Evolutionary conservation across 768 basidiomycete species (phyloP), one percentile per base, ranked within the genome.

Genomic region (Mycena amicta): DNA sequence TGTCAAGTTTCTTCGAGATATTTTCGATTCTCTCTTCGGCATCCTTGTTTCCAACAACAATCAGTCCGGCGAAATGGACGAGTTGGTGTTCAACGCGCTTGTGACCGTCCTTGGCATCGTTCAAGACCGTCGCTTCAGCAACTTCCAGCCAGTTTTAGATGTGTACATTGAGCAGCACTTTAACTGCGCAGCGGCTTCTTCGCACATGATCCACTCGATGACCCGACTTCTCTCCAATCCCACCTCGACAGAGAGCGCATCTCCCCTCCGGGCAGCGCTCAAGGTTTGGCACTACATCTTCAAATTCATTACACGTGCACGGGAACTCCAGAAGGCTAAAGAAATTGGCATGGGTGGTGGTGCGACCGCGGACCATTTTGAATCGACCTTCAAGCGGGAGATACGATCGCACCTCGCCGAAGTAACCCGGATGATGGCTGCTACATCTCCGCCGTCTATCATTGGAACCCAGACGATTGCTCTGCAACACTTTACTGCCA

Each of bases 251-350:
- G 90, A 92, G 23, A 85, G 83, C 3, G 93, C 90, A 0, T 87
- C 90, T 18, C 83, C 85, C 4, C 81, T 98, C 55, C 87, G 95
- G 30, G 87, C 93, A 12, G 91, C 95, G 16, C 78, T 98, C 59
- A 98, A 98, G 71, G 96, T 98, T 28, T 96, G 94, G 94, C 90
- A 94, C 68, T 93, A 95, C 68, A 87, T 98, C 65, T 93, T 98
- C 84, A 92, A 92, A 70, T 93, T 98, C 73, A 90, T 97, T 67
- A 86, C 91, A 16, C 83, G 92, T n/a, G 89, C 95, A 2, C 80
- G 95, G 31, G 93, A 94, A 66, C 71, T 96, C 45, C 95, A 96
- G 71, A 92, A 92, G 71, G 77, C 80, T 5, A 89, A 88, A 67
- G 92, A 94, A 58, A 70, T 88, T 23, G 88, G 88, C 0, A 87